Evolutionary conservation across 2,329 filamentous ascomycete genomes (phyloP).

Genomic region (Periglandula ipomoeae): DNA sequence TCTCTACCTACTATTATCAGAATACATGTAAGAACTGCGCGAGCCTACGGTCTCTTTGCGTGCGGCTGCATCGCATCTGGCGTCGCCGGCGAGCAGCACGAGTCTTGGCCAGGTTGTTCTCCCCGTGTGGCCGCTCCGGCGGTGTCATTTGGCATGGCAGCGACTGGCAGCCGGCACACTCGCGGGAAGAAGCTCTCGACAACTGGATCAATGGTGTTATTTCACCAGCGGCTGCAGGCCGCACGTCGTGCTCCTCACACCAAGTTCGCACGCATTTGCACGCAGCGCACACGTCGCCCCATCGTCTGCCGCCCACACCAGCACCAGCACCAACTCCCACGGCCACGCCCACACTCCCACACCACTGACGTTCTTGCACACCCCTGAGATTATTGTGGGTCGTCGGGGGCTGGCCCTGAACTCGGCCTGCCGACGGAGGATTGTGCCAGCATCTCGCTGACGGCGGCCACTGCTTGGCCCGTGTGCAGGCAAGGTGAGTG

Average conservation of each 20-base stretch:
- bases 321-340: too few species aligned
- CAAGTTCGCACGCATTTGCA: slow-evolving; percentile 3
- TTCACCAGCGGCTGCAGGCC: slow-evolving; percentile 7
- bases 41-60: too few species aligned
- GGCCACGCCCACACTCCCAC: neutral
- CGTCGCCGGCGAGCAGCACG: neutral
- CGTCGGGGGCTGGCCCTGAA: neutral
- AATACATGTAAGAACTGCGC: too few species aligned
- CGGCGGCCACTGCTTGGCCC: neutral
- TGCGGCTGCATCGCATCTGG: too few species aligned
- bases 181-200: too few species aligned
- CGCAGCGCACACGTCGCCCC: neutral
- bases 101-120: neutral
- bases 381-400: neutral
- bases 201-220: neutral
- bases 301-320: neutral
- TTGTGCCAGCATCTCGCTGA: neutral
- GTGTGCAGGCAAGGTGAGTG: neutral
- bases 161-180: neutral
- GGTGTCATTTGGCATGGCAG: too few species aligned
- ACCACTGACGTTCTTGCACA: neutral
- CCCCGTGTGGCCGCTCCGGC: neutral
- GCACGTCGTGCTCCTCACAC: slow-evolving; percentile 5
- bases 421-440: slow-evolving; percentile 1
- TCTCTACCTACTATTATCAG: too few species aligned